Evolutionary conservation across 768 basidiomycete species (phyloP).

Genomic region (Pulveroboletus ravenelii): DNA sequence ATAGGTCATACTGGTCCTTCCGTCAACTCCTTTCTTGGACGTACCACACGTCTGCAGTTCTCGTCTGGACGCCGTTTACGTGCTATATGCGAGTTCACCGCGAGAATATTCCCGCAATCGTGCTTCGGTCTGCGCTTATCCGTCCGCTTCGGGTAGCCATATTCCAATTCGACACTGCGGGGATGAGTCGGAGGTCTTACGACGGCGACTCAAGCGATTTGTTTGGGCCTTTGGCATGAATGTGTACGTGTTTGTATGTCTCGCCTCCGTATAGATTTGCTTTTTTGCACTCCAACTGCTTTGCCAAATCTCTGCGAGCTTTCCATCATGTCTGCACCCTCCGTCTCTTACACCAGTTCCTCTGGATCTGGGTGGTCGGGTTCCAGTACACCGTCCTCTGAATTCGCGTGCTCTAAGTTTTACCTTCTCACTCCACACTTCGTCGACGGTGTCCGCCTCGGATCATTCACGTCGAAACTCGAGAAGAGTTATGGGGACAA

Average conservation of each 20-base stretch:
- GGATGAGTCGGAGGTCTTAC: background rate
- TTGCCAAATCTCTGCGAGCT: background rate
- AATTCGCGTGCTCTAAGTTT: constrained; percentile 15
- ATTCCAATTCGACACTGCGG: background rate
- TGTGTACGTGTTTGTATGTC: constrained; percentile 25
- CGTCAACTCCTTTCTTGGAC: background rate
- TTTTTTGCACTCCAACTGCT: constrained; percentile 2
- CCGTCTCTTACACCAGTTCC: constrained; percentile 9
- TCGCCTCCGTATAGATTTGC: constrained; percentile 23
- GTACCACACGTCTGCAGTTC: background rate
- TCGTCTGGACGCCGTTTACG: background rate
- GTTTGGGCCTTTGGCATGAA: background rate
- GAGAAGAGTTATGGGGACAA: constrained; percentile 28
- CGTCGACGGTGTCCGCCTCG: constrained; percentile 10
- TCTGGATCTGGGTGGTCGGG: constrained; percentile 18
- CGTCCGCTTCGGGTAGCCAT: constrained; percentile 2
- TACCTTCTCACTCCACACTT: constrained; percentile 24
- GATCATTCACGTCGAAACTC: constrained; percentile 17
- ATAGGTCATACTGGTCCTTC: background rate
- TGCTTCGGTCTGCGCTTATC: background rate
- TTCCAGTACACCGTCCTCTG: constrained; percentile 24
- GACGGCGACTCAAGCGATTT: background rate
- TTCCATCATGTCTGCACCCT: constrained; percentile 17
- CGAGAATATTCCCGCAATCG: background rate
- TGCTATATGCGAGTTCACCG: constrained; percentile 10